phyloP scores from a whole-genome alignment of 441 rosid species.

The Adansonia madagascariensis region DNA sequence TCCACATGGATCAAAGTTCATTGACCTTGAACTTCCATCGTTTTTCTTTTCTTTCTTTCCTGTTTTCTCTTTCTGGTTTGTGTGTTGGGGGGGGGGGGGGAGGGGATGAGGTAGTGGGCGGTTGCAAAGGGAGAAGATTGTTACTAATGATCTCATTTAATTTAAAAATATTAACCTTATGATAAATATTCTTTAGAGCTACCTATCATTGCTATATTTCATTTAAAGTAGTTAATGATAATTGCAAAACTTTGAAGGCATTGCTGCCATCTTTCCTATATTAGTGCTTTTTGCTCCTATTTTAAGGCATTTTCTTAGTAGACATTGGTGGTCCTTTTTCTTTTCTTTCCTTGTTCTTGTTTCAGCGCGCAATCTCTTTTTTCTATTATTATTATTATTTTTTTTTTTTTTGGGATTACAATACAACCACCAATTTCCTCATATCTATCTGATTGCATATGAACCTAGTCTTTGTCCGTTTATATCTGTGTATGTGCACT shows the following conservation, averaged over 20 bases:
- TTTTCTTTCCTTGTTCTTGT: not conserved
- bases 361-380: not conserved
- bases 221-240: not conserved
- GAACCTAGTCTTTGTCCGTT: not conserved
- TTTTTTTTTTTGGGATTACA: not conserved
- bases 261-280: constrained; percentile 10
- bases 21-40: not conserved
- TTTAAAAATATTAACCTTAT: constrained; percentile 1
- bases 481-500: not conserved
- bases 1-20: not conserved
- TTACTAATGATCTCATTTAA: not conserved
- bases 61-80: too few species aligned
- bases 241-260: not conserved
- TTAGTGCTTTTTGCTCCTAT: constrained; percentile 14
- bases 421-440: not conserved
- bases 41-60: not conserved
- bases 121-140: too few species aligned
- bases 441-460: not conserved
- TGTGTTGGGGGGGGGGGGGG: too few species aligned
- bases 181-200: not conserved
- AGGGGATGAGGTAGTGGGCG: too few species aligned
- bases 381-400: not conserved
- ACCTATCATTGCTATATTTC: not conserved
- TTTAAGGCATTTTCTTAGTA: not conserved
- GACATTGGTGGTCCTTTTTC: not conserved